These are phyloP conservation scores for Cercospora nicotianae DNA, from an alignment of 2,329 filamentous ascomycete species.

Conservation along the genomic window DNA sequence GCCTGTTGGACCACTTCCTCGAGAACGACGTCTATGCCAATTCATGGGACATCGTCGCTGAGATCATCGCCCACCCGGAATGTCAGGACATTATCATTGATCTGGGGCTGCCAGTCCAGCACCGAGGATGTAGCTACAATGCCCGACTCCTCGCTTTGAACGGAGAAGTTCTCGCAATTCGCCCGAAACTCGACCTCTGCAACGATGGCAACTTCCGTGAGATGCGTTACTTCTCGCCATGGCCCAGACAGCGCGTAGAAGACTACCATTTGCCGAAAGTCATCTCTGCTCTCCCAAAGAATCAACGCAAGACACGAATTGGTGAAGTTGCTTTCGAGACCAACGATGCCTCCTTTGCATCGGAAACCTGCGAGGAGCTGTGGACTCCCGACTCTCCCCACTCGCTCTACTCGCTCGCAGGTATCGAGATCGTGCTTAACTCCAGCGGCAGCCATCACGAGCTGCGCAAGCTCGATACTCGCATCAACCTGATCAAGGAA, in stretches of 20 bases:
- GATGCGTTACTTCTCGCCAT: slow-evolving; percentile 60
- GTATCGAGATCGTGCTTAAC: slow-evolving; percentile 64
- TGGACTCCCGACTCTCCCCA: slow-evolving; percentile 62
- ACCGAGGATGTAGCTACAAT: slow-evolving; percentile 65
- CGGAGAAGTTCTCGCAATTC: slow-evolving; percentile 67
- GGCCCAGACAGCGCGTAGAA: slow-evolving; percentile 61
- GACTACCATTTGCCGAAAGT: slow-evolving; percentile 64
- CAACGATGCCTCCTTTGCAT: slow-evolving; percentile 62
- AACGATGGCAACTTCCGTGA: slow-evolving; percentile 64
- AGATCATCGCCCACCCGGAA: slow-evolving; percentile 60
- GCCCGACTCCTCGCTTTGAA: slow-evolving; percentile 65
- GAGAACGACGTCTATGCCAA: slow-evolving; percentile 44
- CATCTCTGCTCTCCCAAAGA: slow-evolving; percentile 56
- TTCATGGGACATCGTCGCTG: slow-evolving; percentile 61
- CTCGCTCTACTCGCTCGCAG: slow-evolving; percentile 63
- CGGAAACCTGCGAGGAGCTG: slow-evolving; percentile 68
- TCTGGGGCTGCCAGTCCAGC: slow-evolving; percentile 56
- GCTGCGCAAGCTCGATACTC: slow-evolving; percentile 64
- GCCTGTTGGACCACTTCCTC: slow-evolving; percentile 64
- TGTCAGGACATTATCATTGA: slow-evolving; percentile 65
- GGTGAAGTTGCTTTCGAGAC: slow-evolving; percentile 67
- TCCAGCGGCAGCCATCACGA: slow-evolving; percentile 67
- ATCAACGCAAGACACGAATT: slow-evolving; percentile 60
- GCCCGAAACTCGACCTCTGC: slow-evolving; percentile 70
- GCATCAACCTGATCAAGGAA: slow-evolving; percentile 63